A percentile compares a stretch with the other conserved stretches of the same genome.
These are phyloP conservation scores for Trypethelium eluteriae DNA, from an alignment of 495 filamentous ascomycete species.

Conservation along the genomic window DNA sequence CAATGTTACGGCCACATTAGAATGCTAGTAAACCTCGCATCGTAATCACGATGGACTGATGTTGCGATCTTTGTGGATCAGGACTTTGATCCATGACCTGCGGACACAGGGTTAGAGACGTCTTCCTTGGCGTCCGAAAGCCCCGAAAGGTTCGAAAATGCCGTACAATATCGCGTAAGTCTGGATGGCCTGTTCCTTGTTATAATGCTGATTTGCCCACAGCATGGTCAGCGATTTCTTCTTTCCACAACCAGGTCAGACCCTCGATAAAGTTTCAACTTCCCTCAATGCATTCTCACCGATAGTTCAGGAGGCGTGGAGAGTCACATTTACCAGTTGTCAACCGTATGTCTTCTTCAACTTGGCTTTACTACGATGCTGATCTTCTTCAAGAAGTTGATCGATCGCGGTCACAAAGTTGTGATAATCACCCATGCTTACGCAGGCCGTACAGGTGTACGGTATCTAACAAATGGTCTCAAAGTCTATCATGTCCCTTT, in stretches of 20 bases:
- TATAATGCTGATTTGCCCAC: slow-evolving; percentile 24
- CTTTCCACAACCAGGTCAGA: slow-evolving; percentile 79
- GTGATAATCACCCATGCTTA: slow-evolving; percentile 98
- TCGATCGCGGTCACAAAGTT: slow-evolving; percentile 95
- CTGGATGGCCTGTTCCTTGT: neutral
- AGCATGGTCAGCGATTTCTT: slow-evolving; percentile 99
- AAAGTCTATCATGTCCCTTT: slow-evolving; percentile 98
- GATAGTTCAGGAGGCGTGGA: slow-evolving; percentile 65
- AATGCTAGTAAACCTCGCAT: neutral
- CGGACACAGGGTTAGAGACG: slow-evolving; percentile 12
- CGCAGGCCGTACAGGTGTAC: slow-evolving; percentile 79
- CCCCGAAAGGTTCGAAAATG: slow-evolving; percentile 38
- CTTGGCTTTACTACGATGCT: slow-evolving; percentile 4
- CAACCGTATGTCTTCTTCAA: slow-evolving; percentile 39
- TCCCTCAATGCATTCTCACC: neutral
- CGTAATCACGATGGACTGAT: neutral
- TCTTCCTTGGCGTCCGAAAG: slow-evolving; percentile 22
- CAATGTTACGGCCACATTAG: neutral
- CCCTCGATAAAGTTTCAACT: neutral
- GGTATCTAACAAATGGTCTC: slow-evolving; percentile 93
- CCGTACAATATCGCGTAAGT: slow-evolving; percentile 69
- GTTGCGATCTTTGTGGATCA: no score
- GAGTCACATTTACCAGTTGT: slow-evolving; percentile 96
- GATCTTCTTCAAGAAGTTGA: slow-evolving; percentile 56
- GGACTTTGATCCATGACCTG: no score